Evolutionary conservation across 164 flowering plant species (phyloP), one percentile per base, ranked within the genome.

Genomic region (Stephania yunnanensis): DNA sequence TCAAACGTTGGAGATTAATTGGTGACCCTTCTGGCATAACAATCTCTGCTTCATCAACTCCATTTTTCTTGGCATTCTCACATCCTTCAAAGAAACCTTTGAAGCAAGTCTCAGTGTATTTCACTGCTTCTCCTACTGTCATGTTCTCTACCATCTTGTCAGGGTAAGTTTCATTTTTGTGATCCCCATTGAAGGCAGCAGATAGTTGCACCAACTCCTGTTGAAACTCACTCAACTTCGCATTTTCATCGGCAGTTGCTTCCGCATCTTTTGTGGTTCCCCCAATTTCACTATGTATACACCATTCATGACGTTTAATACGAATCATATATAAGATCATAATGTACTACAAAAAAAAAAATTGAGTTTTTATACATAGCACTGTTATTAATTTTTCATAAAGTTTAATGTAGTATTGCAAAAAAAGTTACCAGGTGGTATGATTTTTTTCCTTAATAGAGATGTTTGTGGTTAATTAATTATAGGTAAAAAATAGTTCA

Each of bases 191-290:
- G 73, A 92, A 15, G 1, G 79, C 78, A 2, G 94, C 94, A 4
- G 87, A 87, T 78, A 92, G 15, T 45, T 88, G 89, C 63, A 90
- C 93, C 81, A 91, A n/a, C 73, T 89, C 95, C 70, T 70, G 75
- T 72, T 93, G 98, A 61, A 91, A 90, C 6, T 91, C 92, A 48
- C 84, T 89, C 5, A 93, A 78, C 55, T 83, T 76, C 3, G 44
- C 83, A 1, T 78, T 83, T 71, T 87, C 95, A 3, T 82, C 78
- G 2, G 89, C 80, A 10, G 80, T 89, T 0, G 29, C n/a, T 2
- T 82, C 85, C 92, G 73, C 79, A 83, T 53, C 72, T 78, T 87
- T 61, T 77, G 77, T 0, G 94, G 89, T 15, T 86, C 88, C 3
- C 87, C 77, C 76, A 93, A 78, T 3, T 84, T 86, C 22, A 78